Base-by-base conservation (phyloP, 805 yeast genomes). In the Candida morakotiae region DNA sequence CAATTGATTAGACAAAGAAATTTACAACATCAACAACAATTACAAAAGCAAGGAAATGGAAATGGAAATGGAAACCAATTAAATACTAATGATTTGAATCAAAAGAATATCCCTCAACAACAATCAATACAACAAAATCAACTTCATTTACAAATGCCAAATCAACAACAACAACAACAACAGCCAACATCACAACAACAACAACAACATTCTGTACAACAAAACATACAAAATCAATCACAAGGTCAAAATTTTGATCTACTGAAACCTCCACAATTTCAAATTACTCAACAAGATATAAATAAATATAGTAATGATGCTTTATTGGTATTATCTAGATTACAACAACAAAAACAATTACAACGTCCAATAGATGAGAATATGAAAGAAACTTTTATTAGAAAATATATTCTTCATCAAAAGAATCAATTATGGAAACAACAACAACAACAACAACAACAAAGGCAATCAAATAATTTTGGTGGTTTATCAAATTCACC, bases 1-100 rank as follows among this genome's bases (percentile, higher is more conserved):
- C 67, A 60, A 43, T 50, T 61, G 37, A 69, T 57, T 33, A 57
- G 66, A 36, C 69, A 64, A 40, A 55, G 56, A 48, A 62, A 54
- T 32, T 3, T 28, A 4, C 65, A 55, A 24, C 53, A 43, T 22
- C 43, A 36, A 24, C 40, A 36, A 20, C 33, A 44, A 28, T 46
- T 59, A 37, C 71, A 57, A 34, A 56, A 64, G 31, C 69, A 63
- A 41, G 62, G 55, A 41, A 56, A 51, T 37, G 67, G 63, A 48
- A 68, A 67, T 47, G 60, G 61, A n/a, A n/a, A n/a, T n/a, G 45
- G 60, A 64, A 44, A 65, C 58, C 43, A 50, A 60, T 36, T 70
- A 56, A n/a, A n/a, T n/a, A n/a, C n/a, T 33, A 56, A 65, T 35
- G 68, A 63, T 40, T 53, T 55, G 47, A 62, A 54, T 29, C 29